phyloP scores from a whole-genome alignment of 2,329 filamentous ascomycete genomes.

The Fusarium sororula region DNA sequence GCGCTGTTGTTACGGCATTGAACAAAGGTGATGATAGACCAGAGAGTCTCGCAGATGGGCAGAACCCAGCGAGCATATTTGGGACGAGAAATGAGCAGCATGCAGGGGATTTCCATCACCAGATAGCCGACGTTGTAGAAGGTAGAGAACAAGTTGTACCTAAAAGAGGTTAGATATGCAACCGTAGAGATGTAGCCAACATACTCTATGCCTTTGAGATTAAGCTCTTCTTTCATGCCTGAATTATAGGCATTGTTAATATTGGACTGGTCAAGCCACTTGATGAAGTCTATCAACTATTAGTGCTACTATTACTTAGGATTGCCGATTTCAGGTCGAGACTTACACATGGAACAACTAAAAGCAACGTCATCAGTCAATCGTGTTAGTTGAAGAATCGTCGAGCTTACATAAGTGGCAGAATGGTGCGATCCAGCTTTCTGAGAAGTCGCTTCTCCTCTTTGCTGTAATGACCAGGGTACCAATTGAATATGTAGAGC shows the following conservation, averaged over 20 bases:
- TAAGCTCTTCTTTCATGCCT: slow-evolving; percentile 51
- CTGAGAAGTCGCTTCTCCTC: background rate
- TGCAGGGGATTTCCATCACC: slow-evolving; percentile 39
- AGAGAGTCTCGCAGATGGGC: slow-evolving; percentile 21
- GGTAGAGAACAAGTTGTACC: slow-evolving; percentile 38
- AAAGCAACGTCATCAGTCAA: background rate
- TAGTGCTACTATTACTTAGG: slow-evolving; percentile 35
- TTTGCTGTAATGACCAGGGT: background rate
- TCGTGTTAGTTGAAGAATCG: too few relatives aligned
- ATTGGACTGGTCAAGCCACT: slow-evolving; percentile 47
- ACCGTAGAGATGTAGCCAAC: too few relatives aligned
- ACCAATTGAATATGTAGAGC: background rate
- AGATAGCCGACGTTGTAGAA: slow-evolving; percentile 44
- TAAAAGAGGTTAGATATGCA: background rate
- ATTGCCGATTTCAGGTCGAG: background rate
- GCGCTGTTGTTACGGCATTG: slow-evolving; percentile 19
- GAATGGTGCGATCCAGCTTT: background rate
- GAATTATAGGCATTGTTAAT: slow-evolving; percentile 51
- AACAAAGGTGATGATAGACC: slow-evolving; percentile 26
- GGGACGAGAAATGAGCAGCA: slow-evolving; percentile 41
- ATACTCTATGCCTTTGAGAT: slow-evolving; percentile 46
- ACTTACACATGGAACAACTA: background rate
- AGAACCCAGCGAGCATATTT: slow-evolving; percentile 24
- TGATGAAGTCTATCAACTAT: slow-evolving; percentile 40
- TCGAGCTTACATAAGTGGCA: background rate